phyloP scores from a whole-genome alignment of 352 stramenopile species.

The Halophytophthora polymorphica region DNA sequence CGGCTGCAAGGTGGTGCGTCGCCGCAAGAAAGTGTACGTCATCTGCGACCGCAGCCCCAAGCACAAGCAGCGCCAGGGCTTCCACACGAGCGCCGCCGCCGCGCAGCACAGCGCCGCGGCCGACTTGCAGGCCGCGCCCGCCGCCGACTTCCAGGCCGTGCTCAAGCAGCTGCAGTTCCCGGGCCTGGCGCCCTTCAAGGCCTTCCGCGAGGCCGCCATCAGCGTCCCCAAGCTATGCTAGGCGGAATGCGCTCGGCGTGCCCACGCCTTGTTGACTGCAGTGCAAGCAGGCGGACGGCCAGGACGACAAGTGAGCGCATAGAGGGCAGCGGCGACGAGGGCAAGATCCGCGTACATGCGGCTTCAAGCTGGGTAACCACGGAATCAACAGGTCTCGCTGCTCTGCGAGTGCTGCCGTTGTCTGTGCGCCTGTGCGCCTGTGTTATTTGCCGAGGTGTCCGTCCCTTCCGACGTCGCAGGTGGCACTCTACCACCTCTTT shows the following conservation, averaged over 20 bases:
- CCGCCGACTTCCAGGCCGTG: conserved; percentile 90
- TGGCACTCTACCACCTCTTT: too few species aligned
- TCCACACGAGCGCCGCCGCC: conserved; percentile 66
- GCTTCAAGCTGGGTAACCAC: too few species aligned
- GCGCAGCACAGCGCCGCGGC: conserved; percentile 19
- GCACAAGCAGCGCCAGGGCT: conserved; percentile 93
- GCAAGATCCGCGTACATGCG: too few species aligned
- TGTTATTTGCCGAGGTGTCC: too few species aligned
- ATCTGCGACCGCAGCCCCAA: conserved; percentile 90
- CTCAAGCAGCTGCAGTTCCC: conserved; percentile 95
- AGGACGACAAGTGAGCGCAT: too few species aligned
- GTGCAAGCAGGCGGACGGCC: too few species aligned
- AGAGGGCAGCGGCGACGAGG: too few species aligned
- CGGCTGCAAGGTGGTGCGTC: conserved; percentile 88
- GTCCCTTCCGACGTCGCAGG: too few species aligned
- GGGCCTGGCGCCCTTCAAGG: conserved; percentile 67
- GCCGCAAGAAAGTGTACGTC: conserved; percentile 85
- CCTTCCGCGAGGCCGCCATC: conserved; percentile 73
- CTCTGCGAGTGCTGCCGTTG: too few species aligned
- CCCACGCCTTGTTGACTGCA: too few species aligned
- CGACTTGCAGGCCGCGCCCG: conserved; percentile 71
- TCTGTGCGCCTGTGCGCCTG: too few species aligned
- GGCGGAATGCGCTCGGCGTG: conserved; percentile 1
- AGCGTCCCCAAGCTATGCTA: conserved; percentile 71
- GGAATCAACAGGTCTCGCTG: too few species aligned